These are phyloP conservation scores for Naganishia sp. DNA, from an alignment of 1,284 basidiomycete species.

Conservation along the genomic window DNA sequence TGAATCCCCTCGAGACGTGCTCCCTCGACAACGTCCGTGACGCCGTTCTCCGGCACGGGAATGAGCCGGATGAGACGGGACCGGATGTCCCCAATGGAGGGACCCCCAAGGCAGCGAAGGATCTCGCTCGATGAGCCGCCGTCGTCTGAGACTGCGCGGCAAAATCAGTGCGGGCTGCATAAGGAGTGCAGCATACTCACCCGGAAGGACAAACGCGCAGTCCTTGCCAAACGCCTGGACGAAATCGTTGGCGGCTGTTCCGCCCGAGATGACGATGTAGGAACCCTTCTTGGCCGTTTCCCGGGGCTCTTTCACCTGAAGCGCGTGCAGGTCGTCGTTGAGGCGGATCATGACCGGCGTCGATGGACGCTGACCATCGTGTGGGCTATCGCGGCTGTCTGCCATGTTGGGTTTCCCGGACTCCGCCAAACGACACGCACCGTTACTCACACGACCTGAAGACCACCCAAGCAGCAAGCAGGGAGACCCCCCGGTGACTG, in stretches of 20 bases:
- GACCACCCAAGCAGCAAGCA: too few relatives aligned
- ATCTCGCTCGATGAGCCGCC: slow-evolving; percentile 57
- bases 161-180: too few relatives aligned
- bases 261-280: slow-evolving; percentile 57
- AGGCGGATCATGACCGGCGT: slow-evolving; percentile 20
- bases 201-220: slow-evolving; percentile 42
- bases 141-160: slow-evolving; percentile 57
- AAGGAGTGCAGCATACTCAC: neutral
- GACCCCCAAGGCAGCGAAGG: slow-evolving; percentile 56
- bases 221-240: slow-evolving; percentile 57
- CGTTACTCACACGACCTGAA: too few relatives aligned
- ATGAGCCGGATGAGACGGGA: slow-evolving; percentile 60
- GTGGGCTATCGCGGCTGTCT: too few relatives aligned
- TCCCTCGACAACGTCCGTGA: slow-evolving; percentile 40
- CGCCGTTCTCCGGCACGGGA: slow-evolving; percentile 40
- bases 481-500: too few relatives aligned
- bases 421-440: too few relatives aligned
- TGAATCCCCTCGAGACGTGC: slow-evolving; percentile 43
- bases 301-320: neutral
- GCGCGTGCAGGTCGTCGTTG: slow-evolving; percentile 19
- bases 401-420: too few relatives aligned
- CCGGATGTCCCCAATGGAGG: slow-evolving; percentile 57
- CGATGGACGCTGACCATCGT: neutral
- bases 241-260: slow-evolving; percentile 58
- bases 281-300: slow-evolving; percentile 27